Base-by-base conservation (phyloP, 768 basidiomycete genomes). In the Pleurotus tuoliensis region DNA sequence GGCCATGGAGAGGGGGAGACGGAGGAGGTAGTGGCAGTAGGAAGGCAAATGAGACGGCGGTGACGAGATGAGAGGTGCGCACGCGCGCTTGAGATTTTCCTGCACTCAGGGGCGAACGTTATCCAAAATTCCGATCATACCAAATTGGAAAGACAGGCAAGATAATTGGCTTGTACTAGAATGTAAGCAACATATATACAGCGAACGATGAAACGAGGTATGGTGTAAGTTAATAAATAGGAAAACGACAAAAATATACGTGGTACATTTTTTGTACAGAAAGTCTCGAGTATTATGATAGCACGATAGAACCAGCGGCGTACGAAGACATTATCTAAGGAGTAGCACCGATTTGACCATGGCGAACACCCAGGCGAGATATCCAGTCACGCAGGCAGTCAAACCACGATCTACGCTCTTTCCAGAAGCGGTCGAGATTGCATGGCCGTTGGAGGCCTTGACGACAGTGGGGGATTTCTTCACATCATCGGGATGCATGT, bases 401-500 rank as follows among this genome's bases (percentile, higher is more conserved):
- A 54, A 9, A 8, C 16, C 47, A 45, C 39, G 30, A 34, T 34
- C 30, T 11, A 34, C 52, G 38, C 25, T 45, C 30, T 22, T 55
- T 13, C 16, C 43, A 15, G 27, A 24, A 16, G 34, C 41, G 7
- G 34, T n/a, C n/a, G 15, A n/a, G 34, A 27, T 38, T 8, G 24
- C n/a, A 37, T 34, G 50, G 16, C 50, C 50, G 37, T 52, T 52
- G 13, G 46, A n/a, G 20, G 20, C 41, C n/a, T 44, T 44, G 24
- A 20, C 22, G 15, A 16, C 47, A 24, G 22, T 24, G 15, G 47
- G 24, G 56, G 50, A 16, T 12, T 51, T 60, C 59, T 12, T 55
- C 41, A 5, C 53, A 8, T 37, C 54, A n/a, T 47, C 54, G 27
- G 54, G 39, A 46, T 56, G 60, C n/a, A 53, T 13, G 60, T 75